Evolutionary conservation across 2,329 filamentous ascomycete genomes (phyloP).

Genomic region (Ceratocystis colombiana): DNA sequence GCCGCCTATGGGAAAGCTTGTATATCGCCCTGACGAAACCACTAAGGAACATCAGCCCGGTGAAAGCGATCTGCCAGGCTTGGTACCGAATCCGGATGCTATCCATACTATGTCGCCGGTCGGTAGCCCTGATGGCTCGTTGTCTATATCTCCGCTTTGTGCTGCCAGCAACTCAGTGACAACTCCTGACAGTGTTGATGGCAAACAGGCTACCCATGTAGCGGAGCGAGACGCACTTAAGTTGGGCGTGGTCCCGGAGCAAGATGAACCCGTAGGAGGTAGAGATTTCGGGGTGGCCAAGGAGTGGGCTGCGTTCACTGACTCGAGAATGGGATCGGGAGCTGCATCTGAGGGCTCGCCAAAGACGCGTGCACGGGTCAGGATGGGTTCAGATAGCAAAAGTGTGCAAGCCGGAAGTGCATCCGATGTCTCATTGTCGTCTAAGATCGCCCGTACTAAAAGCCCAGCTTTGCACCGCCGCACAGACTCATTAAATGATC

Average conservation of each 20-base stretch:
- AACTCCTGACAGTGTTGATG: neutral
- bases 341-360: neutral
- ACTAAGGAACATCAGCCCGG: neutral
- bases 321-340: neutral
- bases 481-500: conserved; percentile 16
- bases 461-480: conserved; percentile 10
- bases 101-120: conserved; percentile 17
- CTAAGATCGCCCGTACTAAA: neutral
- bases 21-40: conserved; percentile 27
- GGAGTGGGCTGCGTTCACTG: conserved; percentile 15
- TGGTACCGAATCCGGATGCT: conserved; percentile 19
- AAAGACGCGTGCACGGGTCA: neutral
- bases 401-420: neutral
- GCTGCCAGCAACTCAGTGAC: neutral
- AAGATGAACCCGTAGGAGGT: conserved; percentile 21
- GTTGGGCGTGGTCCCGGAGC: conserved; percentile 23
- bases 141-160: neutral
- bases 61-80: conserved; percentile 16
- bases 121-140: neutral
- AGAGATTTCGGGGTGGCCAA: conserved; percentile 15
- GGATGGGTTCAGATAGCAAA: neutral
- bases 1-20: conserved; percentile 39
- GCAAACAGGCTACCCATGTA: neutral
- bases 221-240: conserved; percentile 11
- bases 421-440: neutral